phyloP scores from a whole-genome alignment of 257 asterid species.

The Penstemon davidsonii region DNA sequence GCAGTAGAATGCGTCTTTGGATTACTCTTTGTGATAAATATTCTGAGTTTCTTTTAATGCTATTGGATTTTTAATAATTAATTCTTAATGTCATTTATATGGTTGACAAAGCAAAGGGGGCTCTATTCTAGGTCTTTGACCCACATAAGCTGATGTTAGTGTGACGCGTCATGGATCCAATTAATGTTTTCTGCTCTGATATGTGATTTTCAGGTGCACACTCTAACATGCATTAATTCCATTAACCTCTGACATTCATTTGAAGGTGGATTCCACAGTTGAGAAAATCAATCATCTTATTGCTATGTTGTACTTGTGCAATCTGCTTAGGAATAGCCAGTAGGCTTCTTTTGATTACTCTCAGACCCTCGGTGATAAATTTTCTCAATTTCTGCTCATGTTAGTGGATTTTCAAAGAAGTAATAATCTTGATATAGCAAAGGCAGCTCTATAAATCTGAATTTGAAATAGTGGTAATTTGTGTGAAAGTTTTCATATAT shows the following conservation, averaged over 20 bases:
- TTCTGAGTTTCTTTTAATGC: not conserved
- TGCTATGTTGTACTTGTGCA: no score
- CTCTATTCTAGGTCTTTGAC: not conserved
- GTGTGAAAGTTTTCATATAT: not conserved
- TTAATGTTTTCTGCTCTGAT: not conserved
- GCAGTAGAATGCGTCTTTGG: not conserved
- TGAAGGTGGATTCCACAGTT: not conserved
- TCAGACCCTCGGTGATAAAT: not conserved
- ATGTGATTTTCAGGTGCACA: not conserved
- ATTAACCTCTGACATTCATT: not conserved
- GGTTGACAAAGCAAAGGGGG: conserved; percentile 8
- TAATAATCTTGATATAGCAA: conserved; percentile 1
- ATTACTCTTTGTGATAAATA: not conserved
- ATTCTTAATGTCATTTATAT: not conserved
- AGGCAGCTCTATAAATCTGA: conserved; percentile 14
- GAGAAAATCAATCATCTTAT: not conserved
- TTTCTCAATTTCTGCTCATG: not conserved
- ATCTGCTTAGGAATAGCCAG: no score
- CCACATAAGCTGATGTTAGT: not conserved
- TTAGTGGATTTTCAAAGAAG: conserved; percentile 1
- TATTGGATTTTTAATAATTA: not conserved
- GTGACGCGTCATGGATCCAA: not conserved
- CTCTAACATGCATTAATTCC: not conserved
- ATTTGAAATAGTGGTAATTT: not conserved
- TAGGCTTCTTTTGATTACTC: not conserved